Conservation (phyloP, 371 early-diverging fungal genomes). For the Apophysomyces trapeziformis region DNA sequence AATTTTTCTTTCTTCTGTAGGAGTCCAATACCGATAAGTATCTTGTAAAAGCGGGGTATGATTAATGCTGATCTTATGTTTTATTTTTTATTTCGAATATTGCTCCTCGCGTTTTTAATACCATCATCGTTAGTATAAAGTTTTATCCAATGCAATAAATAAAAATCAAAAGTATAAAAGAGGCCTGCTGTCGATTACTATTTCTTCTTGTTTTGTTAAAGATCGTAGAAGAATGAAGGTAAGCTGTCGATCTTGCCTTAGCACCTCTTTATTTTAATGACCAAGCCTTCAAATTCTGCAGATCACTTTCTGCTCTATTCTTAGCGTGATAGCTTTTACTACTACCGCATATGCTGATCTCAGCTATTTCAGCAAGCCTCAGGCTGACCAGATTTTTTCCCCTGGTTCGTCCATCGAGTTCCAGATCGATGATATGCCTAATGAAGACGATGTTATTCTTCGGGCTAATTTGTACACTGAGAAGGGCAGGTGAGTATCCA, state of each 20-base stretch:
- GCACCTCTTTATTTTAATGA: no score
- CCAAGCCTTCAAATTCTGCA: neutral
- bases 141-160: no score
- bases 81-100: neutral
- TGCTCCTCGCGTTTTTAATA: neutral
- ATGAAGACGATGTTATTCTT: constrained; percentile 20
- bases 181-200: neutral
- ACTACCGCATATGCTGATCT: constrained; percentile 8
- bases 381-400: neutral
- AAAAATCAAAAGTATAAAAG: neutral
- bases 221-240: neutral
- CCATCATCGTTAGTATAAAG: neutral
- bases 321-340: constrained; percentile 4
- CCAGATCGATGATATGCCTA: constrained; percentile 18
- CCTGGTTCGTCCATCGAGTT: constrained; percentile 20
- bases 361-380: constrained; percentile 23
- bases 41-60: constrained; percentile 1
- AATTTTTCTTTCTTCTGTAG: neutral
- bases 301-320: neutral
- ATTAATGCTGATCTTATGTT: constrained; percentile 5
- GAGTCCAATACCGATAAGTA: neutral
- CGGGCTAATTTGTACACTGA: constrained; percentile 22
- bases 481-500: constrained; percentile 11
- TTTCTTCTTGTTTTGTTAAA: no score
- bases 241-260: neutral